These are phyloP conservation scores for Fusarium algeriense DNA, from an alignment of 2,329 filamentous ascomycete species.

Conservation along the genomic window DNA sequence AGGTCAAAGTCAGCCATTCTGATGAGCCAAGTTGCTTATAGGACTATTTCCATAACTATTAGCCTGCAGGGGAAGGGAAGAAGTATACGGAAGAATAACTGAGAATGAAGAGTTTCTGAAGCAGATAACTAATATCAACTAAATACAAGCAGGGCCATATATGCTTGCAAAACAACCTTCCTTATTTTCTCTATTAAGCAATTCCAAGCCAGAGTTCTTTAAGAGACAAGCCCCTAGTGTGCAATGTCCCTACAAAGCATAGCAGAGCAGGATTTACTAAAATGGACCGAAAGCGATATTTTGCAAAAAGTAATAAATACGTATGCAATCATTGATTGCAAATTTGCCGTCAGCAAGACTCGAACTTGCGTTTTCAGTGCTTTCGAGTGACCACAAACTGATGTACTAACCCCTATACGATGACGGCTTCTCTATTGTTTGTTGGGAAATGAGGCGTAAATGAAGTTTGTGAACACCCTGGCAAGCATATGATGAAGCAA, in stretches of 20 bases:
- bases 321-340: background rate
- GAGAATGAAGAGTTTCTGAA: background rate
- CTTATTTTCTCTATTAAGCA: background rate
- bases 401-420: constrained; percentile 26
- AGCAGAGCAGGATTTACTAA: background rate
- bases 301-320: background rate
- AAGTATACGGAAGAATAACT: background rate
- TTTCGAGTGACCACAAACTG: constrained; percentile 18
- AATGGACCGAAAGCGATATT: background rate
- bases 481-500: background rate
- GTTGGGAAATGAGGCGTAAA: background rate
- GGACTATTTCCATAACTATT: background rate
- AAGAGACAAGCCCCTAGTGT: background rate
- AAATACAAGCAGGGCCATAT: background rate
- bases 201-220: background rate
- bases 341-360: constrained; percentile 21
- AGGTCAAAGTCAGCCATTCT: background rate
- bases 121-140: background rate
- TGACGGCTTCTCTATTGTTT: constrained; percentile 11
- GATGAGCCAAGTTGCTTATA: background rate
- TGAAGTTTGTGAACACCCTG: background rate
- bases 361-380: constrained; percentile 26
- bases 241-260: background rate
- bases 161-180: background rate
- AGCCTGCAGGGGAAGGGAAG: background rate